These are phyloP conservation scores for Pseudocercospora musae DNA, from an alignment of 2,329 filamentous ascomycete species.

Conservation along the genomic window DNA sequence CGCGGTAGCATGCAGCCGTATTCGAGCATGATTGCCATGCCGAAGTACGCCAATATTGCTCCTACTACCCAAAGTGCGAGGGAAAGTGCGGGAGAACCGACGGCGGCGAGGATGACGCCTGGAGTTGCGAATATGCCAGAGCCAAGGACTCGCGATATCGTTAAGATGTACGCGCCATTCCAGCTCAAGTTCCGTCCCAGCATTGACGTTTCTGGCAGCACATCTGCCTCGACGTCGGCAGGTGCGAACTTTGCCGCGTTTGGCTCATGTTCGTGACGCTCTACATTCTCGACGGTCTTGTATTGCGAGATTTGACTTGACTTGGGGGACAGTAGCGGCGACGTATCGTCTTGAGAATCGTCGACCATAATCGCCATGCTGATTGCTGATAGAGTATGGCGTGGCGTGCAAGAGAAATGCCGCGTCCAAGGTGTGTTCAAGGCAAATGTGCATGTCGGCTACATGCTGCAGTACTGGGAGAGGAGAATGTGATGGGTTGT, in stretches of 20 bases:
- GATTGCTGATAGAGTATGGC: background rate
- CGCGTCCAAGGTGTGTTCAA: background rate
- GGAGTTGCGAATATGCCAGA: conserved; percentile 71
- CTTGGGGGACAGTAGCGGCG: conserved; percentile 12
- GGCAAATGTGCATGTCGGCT: background rate
- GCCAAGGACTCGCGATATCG: conserved; percentile 66
- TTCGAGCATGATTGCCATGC: conserved; percentile 61
- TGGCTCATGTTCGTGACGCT: conserved; percentile 8
- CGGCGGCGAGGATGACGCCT: conserved; percentile 62
- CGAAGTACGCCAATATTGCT: conserved; percentile 53
- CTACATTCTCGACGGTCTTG: conserved; percentile 11
- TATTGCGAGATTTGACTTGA: conserved; percentile 5
- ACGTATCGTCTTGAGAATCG: conserved; percentile 5
- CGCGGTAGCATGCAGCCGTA: conserved; percentile 69
- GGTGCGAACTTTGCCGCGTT: conserved; percentile 14
- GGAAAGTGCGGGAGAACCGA: conserved; percentile 64
- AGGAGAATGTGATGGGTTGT: background rate
- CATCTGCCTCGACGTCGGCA: conserved; percentile 53
- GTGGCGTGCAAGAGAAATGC: background rate
- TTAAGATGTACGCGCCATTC: conserved; percentile 56
- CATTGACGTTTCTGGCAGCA: conserved; percentile 57
- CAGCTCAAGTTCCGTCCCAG: conserved; percentile 60
- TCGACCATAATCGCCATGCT: conserved; percentile 1
- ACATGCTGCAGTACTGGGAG: conserved; percentile 4
- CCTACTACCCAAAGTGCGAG: conserved; percentile 63